phyloP scores from a whole-genome alignment of 331 rosid genomes.

The Malus hybrid region DNA sequence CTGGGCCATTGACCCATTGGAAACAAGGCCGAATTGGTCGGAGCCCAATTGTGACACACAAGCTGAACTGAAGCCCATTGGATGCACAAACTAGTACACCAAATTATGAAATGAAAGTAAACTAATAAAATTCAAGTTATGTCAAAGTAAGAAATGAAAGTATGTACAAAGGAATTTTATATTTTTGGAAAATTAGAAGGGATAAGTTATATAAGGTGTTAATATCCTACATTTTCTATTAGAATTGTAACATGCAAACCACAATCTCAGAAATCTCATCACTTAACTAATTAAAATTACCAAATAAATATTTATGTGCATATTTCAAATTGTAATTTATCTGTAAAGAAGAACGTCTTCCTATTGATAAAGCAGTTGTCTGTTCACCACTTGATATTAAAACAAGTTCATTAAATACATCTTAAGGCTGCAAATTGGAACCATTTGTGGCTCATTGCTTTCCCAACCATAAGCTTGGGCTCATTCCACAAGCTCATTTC shows the following conservation, averaged over 20 bases:
- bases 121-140: too few relatives aligned
- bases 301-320: background rate
- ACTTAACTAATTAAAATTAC: too few relatives aligned
- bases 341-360: too few relatives aligned
- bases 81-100: background rate
- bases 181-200: too few relatives aligned
- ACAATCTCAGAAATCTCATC: background rate
- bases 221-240: background rate
- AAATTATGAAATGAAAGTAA: background rate
- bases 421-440: background rate
- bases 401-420: background rate
- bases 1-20: background rate
- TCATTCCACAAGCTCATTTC: background rate
- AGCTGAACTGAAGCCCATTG: background rate
- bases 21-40: background rate
- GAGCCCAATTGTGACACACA: background rate
- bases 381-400: background rate
- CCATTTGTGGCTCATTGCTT: background rate
- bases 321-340: too few relatives aligned
- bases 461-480: background rate
- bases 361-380: background rate
- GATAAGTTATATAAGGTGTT: background rate
- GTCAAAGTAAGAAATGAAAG: background rate
- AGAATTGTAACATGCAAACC: background rate
- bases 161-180: background rate